Conservation (phyloP, 1,139 yeast species). For the Kluyveromyces marxianus region DNA sequence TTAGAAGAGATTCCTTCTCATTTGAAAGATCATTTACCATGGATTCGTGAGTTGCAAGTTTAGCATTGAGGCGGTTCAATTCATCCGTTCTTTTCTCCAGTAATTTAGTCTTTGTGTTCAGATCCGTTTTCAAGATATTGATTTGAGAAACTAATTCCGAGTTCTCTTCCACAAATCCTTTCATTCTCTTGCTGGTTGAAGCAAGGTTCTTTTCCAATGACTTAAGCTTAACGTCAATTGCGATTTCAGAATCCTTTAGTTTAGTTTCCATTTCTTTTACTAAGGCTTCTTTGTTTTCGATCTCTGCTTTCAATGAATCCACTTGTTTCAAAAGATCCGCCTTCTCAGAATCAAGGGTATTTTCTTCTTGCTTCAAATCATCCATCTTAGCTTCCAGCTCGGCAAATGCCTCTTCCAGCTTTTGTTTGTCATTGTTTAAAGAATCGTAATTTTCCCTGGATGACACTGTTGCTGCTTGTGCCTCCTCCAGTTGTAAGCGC, state of each 20-base stretch:
- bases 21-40: constrained; percentile 22
- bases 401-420: constrained; percentile 4
- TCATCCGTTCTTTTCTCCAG: constrained; percentile 35
- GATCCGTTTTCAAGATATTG: constrained; percentile 32
- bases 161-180: constrained; percentile 44
- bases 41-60: constrained; percentile 21
- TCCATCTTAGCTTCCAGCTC: constrained; percentile 4
- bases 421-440: constrained; percentile 8
- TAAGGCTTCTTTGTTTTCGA: constrained; percentile 32
- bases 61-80: constrained; percentile 27
- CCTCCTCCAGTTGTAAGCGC: not conserved
- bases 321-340: constrained; percentile 24
- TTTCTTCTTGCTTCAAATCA: not conserved
- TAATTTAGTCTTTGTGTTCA: constrained; percentile 33
- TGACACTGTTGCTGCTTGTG: not conserved
- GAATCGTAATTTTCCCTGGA: not conserved
- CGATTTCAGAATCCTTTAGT: constrained; percentile 31
- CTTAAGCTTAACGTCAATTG: constrained; percentile 33
- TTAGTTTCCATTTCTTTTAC: constrained; percentile 32
- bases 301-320: constrained; percentile 26
- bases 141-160: constrained; percentile 36
- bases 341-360: constrained; percentile 11
- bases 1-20: constrained; percentile 24
- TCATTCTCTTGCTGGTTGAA: constrained; percentile 36
- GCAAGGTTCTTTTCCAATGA: constrained; percentile 32